Percentiles rank a stretch among this genome's conserved stretches.
phyloP scores from a whole-genome alignment of 2,329 filamentous ascomycete genomes.

The Beauveria australis region DNA sequence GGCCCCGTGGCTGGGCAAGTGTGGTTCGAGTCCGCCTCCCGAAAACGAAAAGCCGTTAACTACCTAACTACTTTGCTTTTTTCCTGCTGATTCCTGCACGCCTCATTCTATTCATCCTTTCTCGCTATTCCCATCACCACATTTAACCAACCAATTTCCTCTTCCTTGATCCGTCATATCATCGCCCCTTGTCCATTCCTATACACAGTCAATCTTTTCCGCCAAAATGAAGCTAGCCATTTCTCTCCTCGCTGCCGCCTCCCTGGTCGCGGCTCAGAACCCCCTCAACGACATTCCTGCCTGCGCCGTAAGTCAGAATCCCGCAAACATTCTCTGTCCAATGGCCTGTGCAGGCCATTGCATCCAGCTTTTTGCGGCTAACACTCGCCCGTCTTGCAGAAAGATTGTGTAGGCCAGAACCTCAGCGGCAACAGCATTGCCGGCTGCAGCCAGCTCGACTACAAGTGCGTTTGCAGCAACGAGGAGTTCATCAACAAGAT shows the following conservation, averaged over 20 bases:
- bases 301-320: slow-evolving; percentile 30
- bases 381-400: not conserved
- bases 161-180: not conserved
- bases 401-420: slow-evolving; percentile 25
- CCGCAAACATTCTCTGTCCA: not conserved
- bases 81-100: not conserved
- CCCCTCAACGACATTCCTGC: slow-evolving; percentile 22
- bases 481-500: slow-evolving; percentile 30
- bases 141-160: not conserved
- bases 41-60: not conserved
- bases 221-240: slow-evolving; percentile 29
- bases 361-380: not conserved
- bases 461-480: slow-evolving; percentile 35
- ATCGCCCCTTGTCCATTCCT: not conserved
- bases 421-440: slow-evolving; percentile 26
- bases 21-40: not conserved
- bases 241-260: slow-evolving; percentile 22
- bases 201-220: not conserved
- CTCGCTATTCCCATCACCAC: not conserved
- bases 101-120: not conserved
- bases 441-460: slow-evolving; percentile 30
- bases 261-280: slow-evolving; percentile 26
- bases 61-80: no score
- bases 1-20: not conserved
- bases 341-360: not conserved